Conservation (phyloP, 1,284 basidiomycete genomes). For the Clitocybe nebularis region DNA sequence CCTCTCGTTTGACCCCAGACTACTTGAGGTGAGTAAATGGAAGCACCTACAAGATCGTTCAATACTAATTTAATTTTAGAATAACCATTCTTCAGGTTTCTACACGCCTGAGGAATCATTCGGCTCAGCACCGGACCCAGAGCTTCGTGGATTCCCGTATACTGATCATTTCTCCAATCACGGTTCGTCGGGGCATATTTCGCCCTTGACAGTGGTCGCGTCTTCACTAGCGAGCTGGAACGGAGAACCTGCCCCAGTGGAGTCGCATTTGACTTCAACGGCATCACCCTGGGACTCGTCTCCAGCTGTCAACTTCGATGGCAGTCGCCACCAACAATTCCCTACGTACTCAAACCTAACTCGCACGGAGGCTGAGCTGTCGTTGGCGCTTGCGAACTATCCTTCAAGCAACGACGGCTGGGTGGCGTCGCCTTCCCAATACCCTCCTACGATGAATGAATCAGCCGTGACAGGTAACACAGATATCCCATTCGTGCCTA, state of each 20-base stretch:
- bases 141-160: conserved; percentile 4
- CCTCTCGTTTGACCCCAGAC: conserved; percentile 11
- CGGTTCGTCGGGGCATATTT: conserved; percentile 9
- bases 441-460: neutral
- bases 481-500: neutral
- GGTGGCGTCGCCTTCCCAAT: neutral
- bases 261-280: neutral
- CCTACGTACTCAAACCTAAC: neutral
- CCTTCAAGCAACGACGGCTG: neutral
- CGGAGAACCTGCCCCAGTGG: conserved; percentile 7
- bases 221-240: conserved; percentile 31
- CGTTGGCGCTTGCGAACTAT: neutral
- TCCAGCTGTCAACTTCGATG: neutral
- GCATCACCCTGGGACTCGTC: conserved; percentile 3
- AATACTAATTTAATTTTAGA: neutral
- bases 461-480: neutral
- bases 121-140: conserved; percentile 2
- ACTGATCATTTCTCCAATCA: conserved; percentile 1
- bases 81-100: neutral
- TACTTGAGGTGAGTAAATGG: conserved; percentile 14
- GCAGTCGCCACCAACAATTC: neutral
- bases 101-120: neutral
- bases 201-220: conserved; percentile 26
- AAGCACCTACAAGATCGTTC: too few species aligned
- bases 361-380: neutral